These are phyloP conservation scores for Mycothermus thermophilus DNA, from an alignment of 495 filamentous ascomycete genomes.

Conservation along the genomic window DNA sequence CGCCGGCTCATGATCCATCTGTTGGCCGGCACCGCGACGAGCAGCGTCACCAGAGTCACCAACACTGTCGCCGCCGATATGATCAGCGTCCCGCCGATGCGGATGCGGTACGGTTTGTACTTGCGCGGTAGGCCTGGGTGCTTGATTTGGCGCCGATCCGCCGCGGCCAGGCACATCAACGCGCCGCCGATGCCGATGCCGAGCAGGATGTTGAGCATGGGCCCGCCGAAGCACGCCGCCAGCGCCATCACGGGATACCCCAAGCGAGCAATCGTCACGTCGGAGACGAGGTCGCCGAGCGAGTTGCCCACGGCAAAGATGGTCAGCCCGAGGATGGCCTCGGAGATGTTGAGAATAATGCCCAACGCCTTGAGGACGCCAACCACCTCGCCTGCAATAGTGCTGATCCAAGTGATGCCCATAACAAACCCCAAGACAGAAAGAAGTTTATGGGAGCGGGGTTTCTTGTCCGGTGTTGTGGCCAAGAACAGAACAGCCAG, in stretches of 20 bases:
- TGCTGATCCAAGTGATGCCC: constrained; percentile 87
- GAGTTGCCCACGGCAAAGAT: constrained; percentile 96
- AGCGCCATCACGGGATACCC: constrained; percentile 97
- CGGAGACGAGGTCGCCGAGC: constrained; percentile 84
- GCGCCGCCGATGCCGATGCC: constrained; percentile 81
- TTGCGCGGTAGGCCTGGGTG: constrained; percentile 40
- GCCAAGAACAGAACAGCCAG: constrained; percentile 48
- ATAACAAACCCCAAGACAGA: constrained; percentile 89
- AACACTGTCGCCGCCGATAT: constrained; percentile 71
- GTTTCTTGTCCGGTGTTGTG: constrained; percentile 45
- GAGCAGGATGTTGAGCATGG: constrained; percentile 93
- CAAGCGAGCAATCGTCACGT: constrained; percentile 82
- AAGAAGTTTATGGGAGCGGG: constrained; percentile 55
- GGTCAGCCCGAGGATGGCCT: constrained; percentile 90
- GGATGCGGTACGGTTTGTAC: constrained; percentile 60
- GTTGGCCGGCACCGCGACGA: constrained; percentile 74
- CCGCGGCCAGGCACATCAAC: constrained; percentile 60
- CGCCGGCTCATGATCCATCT: constrained; percentile 76
- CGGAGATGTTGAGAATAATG: constrained; percentile 82
- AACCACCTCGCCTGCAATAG: constrained; percentile 91
- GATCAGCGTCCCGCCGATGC: constrained; percentile 69
- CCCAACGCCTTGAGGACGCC: constrained; percentile 88
- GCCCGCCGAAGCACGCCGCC: constrained; percentile 88
- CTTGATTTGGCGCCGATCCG: constrained; percentile 37
- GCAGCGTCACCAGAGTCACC: constrained; percentile 60